A percentile compares a stretch with the other conserved stretches of the same genome.
Evolutionary conservation across 2,329 filamentous ascomycete species (phyloP).

Genomic region (Calonectria henricotiae): DNA sequence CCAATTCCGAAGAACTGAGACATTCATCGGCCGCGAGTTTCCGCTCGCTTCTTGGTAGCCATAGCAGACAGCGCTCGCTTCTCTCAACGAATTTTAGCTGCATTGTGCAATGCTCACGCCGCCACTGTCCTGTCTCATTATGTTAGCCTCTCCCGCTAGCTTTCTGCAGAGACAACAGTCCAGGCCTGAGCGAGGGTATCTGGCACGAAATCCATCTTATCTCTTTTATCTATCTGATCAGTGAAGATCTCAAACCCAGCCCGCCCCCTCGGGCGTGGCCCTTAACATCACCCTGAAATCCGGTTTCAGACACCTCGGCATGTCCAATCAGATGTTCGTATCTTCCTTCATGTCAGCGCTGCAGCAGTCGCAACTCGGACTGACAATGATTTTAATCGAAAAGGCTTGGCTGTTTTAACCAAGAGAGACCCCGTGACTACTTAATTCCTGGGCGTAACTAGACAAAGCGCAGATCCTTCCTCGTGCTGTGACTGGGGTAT

Average conservation of each 20-base stretch:
- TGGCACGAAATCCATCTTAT: neutral
- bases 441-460: constrained; percentile 14
- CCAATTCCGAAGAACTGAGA: constrained; percentile 16
- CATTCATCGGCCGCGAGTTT: constrained; percentile 1
- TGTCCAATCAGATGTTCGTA: neutral
- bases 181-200: neutral
- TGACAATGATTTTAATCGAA: neutral
- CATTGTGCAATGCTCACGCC: constrained; percentile 14
- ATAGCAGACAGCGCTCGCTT: neutral
- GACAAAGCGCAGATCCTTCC: constrained; percentile 18
- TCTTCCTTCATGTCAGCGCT: neutral
- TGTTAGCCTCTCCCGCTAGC: neutral
- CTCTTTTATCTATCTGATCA: constrained; percentile 10
- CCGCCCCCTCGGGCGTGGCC: neutral
- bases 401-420: constrained; percentile 19
- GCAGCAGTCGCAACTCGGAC: constrained; percentile 1
- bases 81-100: constrained; percentile 18
- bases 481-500: constrained; percentile 6
- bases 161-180: constrained; percentile 4
- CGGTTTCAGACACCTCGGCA: neutral
- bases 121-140: constrained; percentile 13
- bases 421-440: constrained; percentile 20
- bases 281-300: neutral
- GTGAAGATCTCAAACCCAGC: neutral
- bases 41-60: neutral